Base-by-base conservation (phyloP, 2,329 filamentous ascomycete genomes). In the Diaporthe nobilis region DNA sequence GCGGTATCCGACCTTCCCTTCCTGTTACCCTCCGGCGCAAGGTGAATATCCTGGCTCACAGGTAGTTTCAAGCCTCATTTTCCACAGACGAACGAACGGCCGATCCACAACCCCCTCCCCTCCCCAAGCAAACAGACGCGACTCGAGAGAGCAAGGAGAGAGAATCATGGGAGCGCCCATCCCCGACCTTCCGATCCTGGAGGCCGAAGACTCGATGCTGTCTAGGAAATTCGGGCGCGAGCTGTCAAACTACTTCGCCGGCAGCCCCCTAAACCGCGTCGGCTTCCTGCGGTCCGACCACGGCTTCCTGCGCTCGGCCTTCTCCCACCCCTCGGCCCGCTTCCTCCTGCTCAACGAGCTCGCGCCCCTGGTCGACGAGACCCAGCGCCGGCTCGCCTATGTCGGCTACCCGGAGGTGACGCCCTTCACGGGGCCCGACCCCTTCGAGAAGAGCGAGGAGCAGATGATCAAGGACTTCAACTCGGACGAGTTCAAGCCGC, bases 321-420 rank as follows among this genome's bases (percentile, higher is more conserved):
- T 95, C 77, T 86, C 87, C 25, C 92, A 94, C 82, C 90, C 92
- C 0, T 87, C 88, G 15, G 89, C 94, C 15, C 87, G 87, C 42
- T 98, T 98, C 85, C 84, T 99, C 65, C 90, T 96, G 63, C 90
- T 98, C 83, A 93, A 95, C 82, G 85, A 94, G 80, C 90, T 98
- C 73, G 91, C 93, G 37, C 96, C 96, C 1, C 89, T 98, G 28
- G 88, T 92, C 37, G 88, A 78, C 28, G 82, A 65, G 20, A 82
- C 91, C 49, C 85, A 88, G 9, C 84, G 89, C 12, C 87, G 90
- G 44, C 88, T 98, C 55, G 92, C 92, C 61, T 94, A 92, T 81
- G 92, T 93, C 60, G 88, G 88, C 15, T 93, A 91, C 80, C 87
- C 90, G 1, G 94, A 97, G 77, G 88, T 98, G 31, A 86, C 90